Conservation (phyloP, 1,284 basidiomycete genomes). For the Vanrija sp. region DNA sequence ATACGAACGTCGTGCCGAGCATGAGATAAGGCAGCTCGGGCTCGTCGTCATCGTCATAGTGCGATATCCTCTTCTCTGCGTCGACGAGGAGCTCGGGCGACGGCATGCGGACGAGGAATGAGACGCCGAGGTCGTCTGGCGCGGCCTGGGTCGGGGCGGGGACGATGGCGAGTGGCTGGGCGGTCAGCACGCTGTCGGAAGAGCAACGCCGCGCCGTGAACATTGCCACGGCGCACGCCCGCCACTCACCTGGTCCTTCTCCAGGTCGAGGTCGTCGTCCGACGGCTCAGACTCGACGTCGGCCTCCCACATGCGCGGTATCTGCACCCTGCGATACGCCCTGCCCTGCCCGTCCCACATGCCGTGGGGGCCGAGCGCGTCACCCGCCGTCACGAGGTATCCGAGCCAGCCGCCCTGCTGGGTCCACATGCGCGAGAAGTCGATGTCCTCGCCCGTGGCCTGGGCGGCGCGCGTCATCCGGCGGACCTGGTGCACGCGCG, state of each 20-base stretch:
- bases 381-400: too few relatives aligned
- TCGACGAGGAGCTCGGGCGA: neutral
- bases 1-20: conserved; percentile 9
- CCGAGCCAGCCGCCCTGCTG: conserved; percentile 14
- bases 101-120: conserved; percentile 13
- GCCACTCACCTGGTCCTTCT: conserved; percentile 5
- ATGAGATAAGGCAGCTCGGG: conserved; percentile 9
- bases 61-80: neutral
- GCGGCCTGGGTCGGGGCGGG: neutral
- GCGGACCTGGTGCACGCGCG: conserved; percentile 9
- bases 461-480: neutral
- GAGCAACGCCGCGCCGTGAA: too few relatives aligned
- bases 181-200: neutral
- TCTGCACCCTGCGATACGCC: neutral
- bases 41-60: neutral
- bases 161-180: conserved; percentile 6
- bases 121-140: conserved; percentile 4
- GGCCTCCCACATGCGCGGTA: conserved; percentile 12
- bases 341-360: too few relatives aligned
- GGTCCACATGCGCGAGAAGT: conserved; percentile 18
- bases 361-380: too few relatives aligned
- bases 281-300: neutral
- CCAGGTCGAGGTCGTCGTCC: neutral
- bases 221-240: too few relatives aligned
- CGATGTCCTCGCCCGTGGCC: neutral